Conservation (phyloP, 768 basidiomycete genomes). For the Hygrophorus pudorinus region DNA sequence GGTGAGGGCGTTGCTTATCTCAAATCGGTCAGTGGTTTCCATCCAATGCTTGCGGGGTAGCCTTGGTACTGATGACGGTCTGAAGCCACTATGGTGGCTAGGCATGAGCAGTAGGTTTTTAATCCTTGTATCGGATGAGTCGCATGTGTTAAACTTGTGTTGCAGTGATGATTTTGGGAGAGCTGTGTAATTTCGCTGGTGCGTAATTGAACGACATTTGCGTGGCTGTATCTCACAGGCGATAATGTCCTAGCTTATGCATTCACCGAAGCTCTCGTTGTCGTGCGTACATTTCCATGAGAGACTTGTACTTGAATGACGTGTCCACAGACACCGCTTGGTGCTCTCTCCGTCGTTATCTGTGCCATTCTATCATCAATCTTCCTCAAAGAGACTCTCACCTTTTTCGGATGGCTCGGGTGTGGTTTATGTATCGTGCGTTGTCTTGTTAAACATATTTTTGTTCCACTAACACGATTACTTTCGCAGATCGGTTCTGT, state of each 20-base stretch:
- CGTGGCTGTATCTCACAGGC: constrained; percentile 13
- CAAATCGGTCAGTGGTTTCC: constrained; percentile 60
- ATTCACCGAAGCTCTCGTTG: constrained; percentile 87
- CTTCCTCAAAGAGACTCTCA: constrained; percentile 87
- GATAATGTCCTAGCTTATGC: constrained; percentile 54
- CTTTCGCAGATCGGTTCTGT: constrained; percentile 60
- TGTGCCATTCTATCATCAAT: constrained; percentile 89
- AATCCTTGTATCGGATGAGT: constrained; percentile 34
- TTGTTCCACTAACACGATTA: constrained; percentile 3
- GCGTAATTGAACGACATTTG: constrained; percentile 23
- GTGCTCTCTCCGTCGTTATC: constrained; percentile 92
- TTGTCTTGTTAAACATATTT: neutral
- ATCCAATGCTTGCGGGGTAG: constrained; percentile 3
- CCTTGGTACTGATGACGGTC: constrained; percentile 7
- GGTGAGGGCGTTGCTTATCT: constrained; percentile 92
- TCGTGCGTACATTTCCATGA: constrained; percentile 38
- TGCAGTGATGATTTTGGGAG: constrained; percentile 86
- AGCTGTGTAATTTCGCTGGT: constrained; percentile 82
- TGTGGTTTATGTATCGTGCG: constrained; percentile 85
- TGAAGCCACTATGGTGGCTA: constrained; percentile 81
- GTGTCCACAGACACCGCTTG: constrained; percentile 69
- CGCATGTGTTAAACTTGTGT: constrained; percentile 7
- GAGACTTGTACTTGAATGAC: neutral
- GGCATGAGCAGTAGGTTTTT: constrained; percentile 77
- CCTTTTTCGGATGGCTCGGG: constrained; percentile 96